Percentiles rank a stretch among this genome's conserved stretches.
phyloP scores from a whole-genome alignment of 1,284 basidiomycete genomes.

The Trametes hirsuta region DNA sequence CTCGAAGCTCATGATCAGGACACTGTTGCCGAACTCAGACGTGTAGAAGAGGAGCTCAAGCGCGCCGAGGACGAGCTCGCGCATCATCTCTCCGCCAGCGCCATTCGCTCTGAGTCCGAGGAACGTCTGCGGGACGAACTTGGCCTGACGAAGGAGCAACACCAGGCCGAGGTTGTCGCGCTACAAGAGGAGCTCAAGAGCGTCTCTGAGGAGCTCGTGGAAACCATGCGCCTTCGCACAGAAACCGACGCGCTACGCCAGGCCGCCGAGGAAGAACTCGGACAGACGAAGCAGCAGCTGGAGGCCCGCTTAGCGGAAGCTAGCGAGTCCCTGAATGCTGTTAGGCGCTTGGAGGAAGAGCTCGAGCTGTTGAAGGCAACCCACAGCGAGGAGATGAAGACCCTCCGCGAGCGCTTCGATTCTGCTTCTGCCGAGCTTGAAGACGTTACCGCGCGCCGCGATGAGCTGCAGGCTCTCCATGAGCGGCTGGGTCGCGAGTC shows the following conservation, averaged over 20 bases:
- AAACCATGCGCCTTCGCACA: slow-evolving; percentile 34
- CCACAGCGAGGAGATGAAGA: slow-evolving; percentile 20
- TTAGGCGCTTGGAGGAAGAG: slow-evolving; percentile 22
- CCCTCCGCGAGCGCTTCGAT: slow-evolving; percentile 14
- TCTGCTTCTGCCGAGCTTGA: slow-evolving; percentile 13
- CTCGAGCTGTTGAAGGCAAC: slow-evolving; percentile 23
- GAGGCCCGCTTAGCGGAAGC: slow-evolving; percentile 29
- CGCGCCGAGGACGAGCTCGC: slow-evolving; percentile 28
- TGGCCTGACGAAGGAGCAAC: slow-evolving; percentile 40
- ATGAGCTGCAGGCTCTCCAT: slow-evolving; percentile 29
- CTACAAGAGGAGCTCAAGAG: slow-evolving; percentile 42
- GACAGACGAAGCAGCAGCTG: slow-evolving; percentile 26
- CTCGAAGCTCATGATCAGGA: slow-evolving; percentile 25
- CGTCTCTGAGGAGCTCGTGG: slow-evolving; percentile 39
- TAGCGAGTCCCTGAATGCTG: slow-evolving; percentile 25
- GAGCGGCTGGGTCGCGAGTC: slow-evolving; percentile 28
- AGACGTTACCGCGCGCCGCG: background rate
- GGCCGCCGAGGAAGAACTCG: slow-evolving; percentile 27
- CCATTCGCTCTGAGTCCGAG: slow-evolving; percentile 24
- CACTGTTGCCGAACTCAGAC: slow-evolving; percentile 29
- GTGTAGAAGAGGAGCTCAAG: slow-evolving; percentile 29
- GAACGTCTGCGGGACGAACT: slow-evolving; percentile 31
- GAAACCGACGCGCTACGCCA: slow-evolving; percentile 27
- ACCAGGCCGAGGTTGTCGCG: slow-evolving; percentile 42
- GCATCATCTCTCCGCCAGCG: slow-evolving; percentile 19